Evolutionary conservation across 2,329 filamentous ascomycete species (phyloP).

Genomic region (Lizonia empirigonia): DNA sequence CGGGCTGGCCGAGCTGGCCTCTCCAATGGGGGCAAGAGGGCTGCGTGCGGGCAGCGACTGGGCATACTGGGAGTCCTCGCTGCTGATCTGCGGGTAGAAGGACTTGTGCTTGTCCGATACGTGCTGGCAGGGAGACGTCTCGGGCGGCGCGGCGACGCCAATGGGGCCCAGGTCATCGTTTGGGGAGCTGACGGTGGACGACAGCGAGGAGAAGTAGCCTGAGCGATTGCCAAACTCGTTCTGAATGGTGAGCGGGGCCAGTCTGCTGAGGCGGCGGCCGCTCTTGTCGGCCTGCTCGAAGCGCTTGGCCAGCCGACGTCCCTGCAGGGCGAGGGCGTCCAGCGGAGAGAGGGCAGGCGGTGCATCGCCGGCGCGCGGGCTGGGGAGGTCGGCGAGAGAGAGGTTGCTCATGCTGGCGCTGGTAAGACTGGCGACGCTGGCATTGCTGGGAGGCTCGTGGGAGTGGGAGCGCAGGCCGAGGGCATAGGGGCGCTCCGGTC

Average conservation of each 20-base stretch:
- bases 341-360: conserved; percentile 92
- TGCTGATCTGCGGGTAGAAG: conserved; percentile 43
- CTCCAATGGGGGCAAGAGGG: conserved; percentile 44
- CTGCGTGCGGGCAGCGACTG: conserved; percentile 38
- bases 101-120: conserved; percentile 44
- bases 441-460: conserved; percentile 36
- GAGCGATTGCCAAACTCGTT: conserved; percentile 80
- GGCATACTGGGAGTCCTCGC: conserved; percentile 36
- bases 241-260: conserved; percentile 81
- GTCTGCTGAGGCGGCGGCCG: conserved; percentile 79
- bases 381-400: conserved; percentile 51
- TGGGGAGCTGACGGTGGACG: conserved; percentile 60
- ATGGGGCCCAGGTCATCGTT: conserved; percentile 52
- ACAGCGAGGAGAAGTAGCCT: conserved; percentile 79
- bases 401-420: conserved; percentile 43
- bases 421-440: conserved; percentile 21
- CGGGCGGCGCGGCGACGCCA: conserved; percentile 27
- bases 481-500: conserved; percentile 39
- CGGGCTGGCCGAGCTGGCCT: conserved; percentile 33
- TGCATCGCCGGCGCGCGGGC: conserved; percentile 61
- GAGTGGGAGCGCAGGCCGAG: conserved; percentile 43
- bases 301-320: conserved; percentile 82
- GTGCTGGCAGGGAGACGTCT: conserved; percentile 37
- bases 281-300: conserved; percentile 75
- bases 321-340: conserved; percentile 93